Base-by-base conservation (phyloP, 2,329 filamentous ascomycete species). In the Colletotrichum sp. region DNA sequence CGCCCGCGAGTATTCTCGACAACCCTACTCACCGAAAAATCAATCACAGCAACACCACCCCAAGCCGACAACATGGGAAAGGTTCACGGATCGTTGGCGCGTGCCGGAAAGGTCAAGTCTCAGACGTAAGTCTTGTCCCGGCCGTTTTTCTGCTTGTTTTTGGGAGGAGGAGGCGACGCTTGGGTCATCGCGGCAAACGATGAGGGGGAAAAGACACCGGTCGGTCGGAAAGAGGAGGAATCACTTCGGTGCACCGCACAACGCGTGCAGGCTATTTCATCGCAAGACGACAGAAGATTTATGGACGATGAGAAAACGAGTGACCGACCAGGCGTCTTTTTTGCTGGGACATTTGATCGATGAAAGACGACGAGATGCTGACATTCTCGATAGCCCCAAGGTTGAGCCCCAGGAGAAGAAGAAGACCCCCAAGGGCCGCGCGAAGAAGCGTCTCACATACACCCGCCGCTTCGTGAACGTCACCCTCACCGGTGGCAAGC, bases 401-500 rank as follows among this genome's bases (percentile, higher is more conserved):
- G 94, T 96, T 88, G 95, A 97, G 89, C 89, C 91, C 76, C 94
- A 96, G 89, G 96, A 98, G 94, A 98, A 98, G 94, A 91, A 95
- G 90, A 98, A 99, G 95, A 92, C 90, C 83, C 96, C 96, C 86
- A 98, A 98, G 93, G 96, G 96, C 86, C 96, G 96, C 86, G 96
- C 96, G 83, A 95, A 97, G 91, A 99, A 99, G 96, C 93, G 96
- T 85, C 93, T 98, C 87, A 93, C 92, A 88, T 98, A 98, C 93
- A 98, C 95, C 83, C 95, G 96, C 87, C 96, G 96, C 85, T 99
- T 99, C 91, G 96, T 99, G 83, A 98, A 99, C 90, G 96, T 99
- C 86, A 97, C 95, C 85, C 92, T 98, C 89, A 98, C 96, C 81
- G 96, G 96, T 88, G 96, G 96, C 90, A 99, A 99, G 96, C 92